These are phyloP conservation scores for Yarrowia bubula DNA, from an alignment of 805 yeast species.

Conservation along the genomic window DNA sequence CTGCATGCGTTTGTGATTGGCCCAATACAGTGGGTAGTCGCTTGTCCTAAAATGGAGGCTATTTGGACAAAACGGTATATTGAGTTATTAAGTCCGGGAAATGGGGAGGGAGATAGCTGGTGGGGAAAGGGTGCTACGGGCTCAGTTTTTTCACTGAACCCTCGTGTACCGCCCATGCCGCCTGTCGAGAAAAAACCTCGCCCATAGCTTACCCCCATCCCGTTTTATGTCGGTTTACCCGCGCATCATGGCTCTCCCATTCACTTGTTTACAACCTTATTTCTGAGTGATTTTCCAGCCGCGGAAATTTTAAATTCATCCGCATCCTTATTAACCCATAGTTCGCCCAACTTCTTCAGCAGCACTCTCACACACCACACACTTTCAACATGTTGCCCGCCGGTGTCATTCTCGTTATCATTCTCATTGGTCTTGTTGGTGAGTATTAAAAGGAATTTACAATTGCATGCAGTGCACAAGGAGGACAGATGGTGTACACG, in stretches of 20 bases:
- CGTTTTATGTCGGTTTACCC: not conserved
- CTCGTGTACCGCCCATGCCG: too few species aligned
- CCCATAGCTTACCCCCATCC: too few species aligned
- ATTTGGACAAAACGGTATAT: slow-evolving; percentile 20
- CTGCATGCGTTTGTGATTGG: slow-evolving; percentile 15
- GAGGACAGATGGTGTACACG: too few species aligned
- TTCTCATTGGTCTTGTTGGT: slow-evolving; percentile 42
- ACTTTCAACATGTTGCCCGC: slow-evolving; percentile 56
- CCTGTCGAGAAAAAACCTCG: too few species aligned
- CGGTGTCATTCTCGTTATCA: slow-evolving; percentile 71
- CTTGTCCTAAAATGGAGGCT: slow-evolving; percentile 24
- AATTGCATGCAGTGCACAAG: not conserved
- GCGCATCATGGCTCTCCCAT: not conserved
- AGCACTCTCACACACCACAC: slow-evolving; percentile 25
- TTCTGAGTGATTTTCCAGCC: slow-evolving; percentile 27
- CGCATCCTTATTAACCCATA: slow-evolving; percentile 27
- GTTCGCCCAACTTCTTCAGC: slow-evolving; percentile 23
- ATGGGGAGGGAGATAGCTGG: not conserved
- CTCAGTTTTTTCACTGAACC: too few species aligned
- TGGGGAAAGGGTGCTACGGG: not conserved
- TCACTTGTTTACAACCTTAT: slow-evolving; percentile 23
- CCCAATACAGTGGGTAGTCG: slow-evolving; percentile 21
- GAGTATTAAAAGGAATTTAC: slow-evolving; percentile 31
- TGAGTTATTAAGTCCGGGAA: slow-evolving; percentile 23
- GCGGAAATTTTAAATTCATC: slow-evolving; percentile 16